Conservation (phyloP, 192 early-diverging fungal species). For the Spizellomyces sp. region DNA sequence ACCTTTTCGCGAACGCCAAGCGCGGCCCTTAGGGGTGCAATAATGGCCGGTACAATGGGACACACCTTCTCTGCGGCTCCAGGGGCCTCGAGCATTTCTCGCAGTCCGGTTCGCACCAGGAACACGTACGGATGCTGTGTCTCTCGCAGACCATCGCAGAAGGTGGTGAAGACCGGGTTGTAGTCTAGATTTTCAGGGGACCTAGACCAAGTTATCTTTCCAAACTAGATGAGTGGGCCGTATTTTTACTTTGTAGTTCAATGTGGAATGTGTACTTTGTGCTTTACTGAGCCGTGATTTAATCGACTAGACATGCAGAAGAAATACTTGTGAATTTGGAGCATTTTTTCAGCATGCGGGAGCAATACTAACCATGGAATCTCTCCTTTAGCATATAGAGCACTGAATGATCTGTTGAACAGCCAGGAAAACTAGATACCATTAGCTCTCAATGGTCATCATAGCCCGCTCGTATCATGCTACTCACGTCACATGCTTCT, state of each 20-base stretch:
- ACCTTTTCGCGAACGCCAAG: constrained; percentile 15
- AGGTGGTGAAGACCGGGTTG: constrained; percentile 34
- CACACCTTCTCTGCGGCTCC: constrained; percentile 25
- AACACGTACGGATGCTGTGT: constrained; percentile 39
- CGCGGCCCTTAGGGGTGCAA: constrained; percentile 20
- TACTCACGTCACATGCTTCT: constrained; percentile 32
- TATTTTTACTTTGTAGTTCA: background rate
- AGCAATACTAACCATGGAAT: constrained; percentile 36
- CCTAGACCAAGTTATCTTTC: constrained; percentile 23
- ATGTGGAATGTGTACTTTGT: constrained; percentile 22
- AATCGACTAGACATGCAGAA: constrained; percentile 23
- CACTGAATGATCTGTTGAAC: constrained; percentile 27
- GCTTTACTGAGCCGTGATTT: constrained; percentile 46
- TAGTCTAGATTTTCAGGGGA: constrained; percentile 22
- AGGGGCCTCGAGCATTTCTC: constrained; percentile 27
- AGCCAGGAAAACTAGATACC: background rate
- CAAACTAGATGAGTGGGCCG: background rate
- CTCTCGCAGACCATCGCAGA: constrained; percentile 40
- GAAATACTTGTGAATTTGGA: too few relatives aligned
- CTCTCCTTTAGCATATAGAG: constrained; percentile 39
- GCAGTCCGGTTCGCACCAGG: constrained; percentile 31
- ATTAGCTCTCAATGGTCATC: background rate
- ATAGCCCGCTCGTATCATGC: background rate
- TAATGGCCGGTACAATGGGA: constrained; percentile 5
- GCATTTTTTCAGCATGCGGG: too few relatives aligned